Evolutionary conservation across 1,284 basidiomycete genomes (phyloP), one percentile per base, ranked within the genome.

Genomic region (Pyrrhoderma lamaoense): DNA sequence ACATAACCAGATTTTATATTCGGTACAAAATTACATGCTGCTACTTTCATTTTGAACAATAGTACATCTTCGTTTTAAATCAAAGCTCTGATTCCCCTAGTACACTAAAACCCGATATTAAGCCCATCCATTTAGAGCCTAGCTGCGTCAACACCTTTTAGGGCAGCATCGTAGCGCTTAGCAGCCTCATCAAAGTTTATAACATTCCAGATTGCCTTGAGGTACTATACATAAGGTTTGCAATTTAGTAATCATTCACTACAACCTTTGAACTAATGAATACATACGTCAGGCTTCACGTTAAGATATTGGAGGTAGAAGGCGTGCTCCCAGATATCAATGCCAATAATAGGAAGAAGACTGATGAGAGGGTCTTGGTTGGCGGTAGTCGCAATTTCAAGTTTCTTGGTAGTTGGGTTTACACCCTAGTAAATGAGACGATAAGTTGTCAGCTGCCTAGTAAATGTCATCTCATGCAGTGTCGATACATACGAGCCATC

Each of bases 311-410:
- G 80, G 59, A 86, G 74, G 70, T 86, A 85, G 69, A 82, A 85
- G 19, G 82, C 82, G 62, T 87, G 84, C 71, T 89, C 87, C 89
- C 89, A 93, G 62, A 89, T 77, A 63, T 95, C 93, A 58, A 95
- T 83, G 55, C 92, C 91, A 58, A 95, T 82, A 68, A 95, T 74
- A 55, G 90, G 88, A 55, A 79, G 68, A 65, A 80, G 85, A 39
- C 70, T 67, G 58, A 90, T 70, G 53, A 94, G 78, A 55, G 92
- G 92, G 67, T 95, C 92, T 73, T 95, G 92, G 77, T 95, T 93
- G 21, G 87, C 67, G 36, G 92, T 93, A 51, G 89, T 89, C 43
- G 72, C 64, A 62, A 89, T 76, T 69, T 87, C 86, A 45, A 93
- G 79, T 58, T 72, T 73, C 69, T 83, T 81, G 58, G 66, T 77